Evolutionary conservation across 164 flowering plant genomes (phyloP).

Genomic region (Taxillus chinensis): DNA sequence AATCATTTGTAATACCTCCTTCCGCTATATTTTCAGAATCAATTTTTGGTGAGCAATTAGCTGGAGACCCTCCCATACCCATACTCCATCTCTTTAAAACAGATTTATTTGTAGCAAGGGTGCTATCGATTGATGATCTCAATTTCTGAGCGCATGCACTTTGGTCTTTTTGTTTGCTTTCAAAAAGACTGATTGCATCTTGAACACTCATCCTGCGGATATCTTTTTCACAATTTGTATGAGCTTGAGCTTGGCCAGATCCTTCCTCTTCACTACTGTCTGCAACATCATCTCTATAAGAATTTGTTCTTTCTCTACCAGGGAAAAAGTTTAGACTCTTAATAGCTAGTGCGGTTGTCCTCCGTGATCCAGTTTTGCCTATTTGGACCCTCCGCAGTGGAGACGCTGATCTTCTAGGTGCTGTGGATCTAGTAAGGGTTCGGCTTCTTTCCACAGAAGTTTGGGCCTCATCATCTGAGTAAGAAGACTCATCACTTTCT

Average conservation of each 20-base stretch:
- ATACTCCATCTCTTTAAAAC: conserved; percentile 92
- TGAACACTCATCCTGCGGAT: conserved; percentile 68
- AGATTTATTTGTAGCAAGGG: conserved; percentile 37
- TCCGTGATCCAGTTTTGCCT: conserved; percentile 66
- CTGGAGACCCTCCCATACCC: conserved; percentile 48
- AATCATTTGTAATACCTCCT: conserved; percentile 14
- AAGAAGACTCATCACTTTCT: conserved; percentile 61
- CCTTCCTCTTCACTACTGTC: conserved; percentile 54
- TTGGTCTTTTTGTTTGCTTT: conserved; percentile 71
- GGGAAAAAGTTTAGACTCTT: conserved; percentile 64
- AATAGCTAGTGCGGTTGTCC: conserved; percentile 62
- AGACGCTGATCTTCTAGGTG: conserved; percentile 84
- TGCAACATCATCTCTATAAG: conserved; percentile 30
- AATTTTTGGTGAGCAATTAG: conserved; percentile 24
- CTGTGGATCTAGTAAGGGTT: conserved; percentile 46
- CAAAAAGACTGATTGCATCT: conserved; percentile 83
- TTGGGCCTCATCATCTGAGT: conserved; percentile 44
- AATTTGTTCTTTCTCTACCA: conserved; percentile 37
- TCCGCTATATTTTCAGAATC: conserved; percentile 19
- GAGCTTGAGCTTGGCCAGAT: conserved; percentile 23
- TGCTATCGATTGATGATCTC: conserved; percentile 25
- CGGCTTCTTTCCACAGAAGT: conserved; percentile 65
- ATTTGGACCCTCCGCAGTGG: conserved; percentile 89
- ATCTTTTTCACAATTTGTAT: conserved; percentile 38
- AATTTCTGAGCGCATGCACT: conserved; percentile 31